Evolutionary conservation across 2,329 filamentous ascomycete species (phyloP).

Genomic region (Ascochyta viciae-villosae): DNA sequence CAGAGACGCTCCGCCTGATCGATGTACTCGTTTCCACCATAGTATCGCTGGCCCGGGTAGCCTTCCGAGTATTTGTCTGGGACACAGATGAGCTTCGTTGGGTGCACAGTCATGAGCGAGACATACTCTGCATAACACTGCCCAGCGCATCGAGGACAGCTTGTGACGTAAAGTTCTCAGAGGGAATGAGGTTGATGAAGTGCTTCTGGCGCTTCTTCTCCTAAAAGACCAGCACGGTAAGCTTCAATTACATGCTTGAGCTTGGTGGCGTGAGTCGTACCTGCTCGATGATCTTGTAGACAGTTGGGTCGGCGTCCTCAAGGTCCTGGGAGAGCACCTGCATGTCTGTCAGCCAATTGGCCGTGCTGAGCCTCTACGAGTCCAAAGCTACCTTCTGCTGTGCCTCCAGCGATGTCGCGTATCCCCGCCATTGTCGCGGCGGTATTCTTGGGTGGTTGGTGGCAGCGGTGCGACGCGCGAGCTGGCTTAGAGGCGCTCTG

Average conservation of each 20-base stretch:
- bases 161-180: slow-evolving; percentile 98
- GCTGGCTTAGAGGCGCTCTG: slow-evolving; percentile 49
- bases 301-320: slow-evolving; percentile 82
- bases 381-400: slow-evolving; percentile 56
- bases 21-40: slow-evolving; percentile 98
- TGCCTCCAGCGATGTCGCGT: slow-evolving; percentile 53
- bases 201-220: slow-evolving; percentile 97
- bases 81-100: slow-evolving; percentile 33
- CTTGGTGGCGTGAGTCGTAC: slow-evolving; percentile 56
- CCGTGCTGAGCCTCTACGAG: not conserved
- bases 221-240: slow-evolving; percentile 55
- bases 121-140: slow-evolving; percentile 54
- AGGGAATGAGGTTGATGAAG: slow-evolving; percentile 99
- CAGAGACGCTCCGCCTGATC: slow-evolving; percentile 95
- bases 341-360: slow-evolving; percentile 17
- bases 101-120: slow-evolving; percentile 66
- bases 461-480: slow-evolving; percentile 39
- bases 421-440: slow-evolving; percentile 48
- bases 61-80: slow-evolving; percentile 99
- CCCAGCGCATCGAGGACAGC: slow-evolving; percentile 98
- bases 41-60: slow-evolving; percentile 97
- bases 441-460: slow-evolving; percentile 42
- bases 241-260: slow-evolving; percentile 7
- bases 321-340: slow-evolving; percentile 83
- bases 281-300: slow-evolving; percentile 91